Evolutionary conservation across 352 stramenopile genomes (phyloP), one percentile per base, ranked within the genome.

Genomic region (Ophiocytium majus): DNA sequence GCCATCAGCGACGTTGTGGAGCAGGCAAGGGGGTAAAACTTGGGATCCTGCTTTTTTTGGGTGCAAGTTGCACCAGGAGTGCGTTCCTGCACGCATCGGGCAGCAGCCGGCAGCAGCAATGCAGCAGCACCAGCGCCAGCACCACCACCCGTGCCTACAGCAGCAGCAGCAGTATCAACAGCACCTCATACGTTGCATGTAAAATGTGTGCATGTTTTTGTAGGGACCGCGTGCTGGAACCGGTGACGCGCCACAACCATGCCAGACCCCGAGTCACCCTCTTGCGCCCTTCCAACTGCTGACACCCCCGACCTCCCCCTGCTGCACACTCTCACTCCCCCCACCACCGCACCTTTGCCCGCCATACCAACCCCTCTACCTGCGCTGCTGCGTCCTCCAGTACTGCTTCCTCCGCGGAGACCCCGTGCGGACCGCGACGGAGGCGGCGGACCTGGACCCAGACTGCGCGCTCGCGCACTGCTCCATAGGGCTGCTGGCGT

Each of bases 381-480:
- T 34, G 31, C 49, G 35, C 10, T 9, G 31, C 23, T 19, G 17
- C 10, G 17, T 9, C 23, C 9, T 10, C 17, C 10, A 79, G 71
- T 79, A 79, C 71, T 79, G 71, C 71, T 79, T 19, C 10, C 71
- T 79, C 17, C 17, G 10, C 35, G 71, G 71, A 9, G 71, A 79
- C 49, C 71, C 71, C 35, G 71, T 79, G 10, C 35, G 31, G 31
- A 79, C 71, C 35, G 71, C 71, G 35, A 34, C 17, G 10, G 71
- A 79, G 31, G 71, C 71, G 35, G 49, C 49, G 17, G 31, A 34
- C 17, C 17, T 79, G 23, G 71, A 79, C 17, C 71, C 71, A 79
- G 71, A 79, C 31, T 79, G 71, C 49, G 71, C 71, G 17, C 23
- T 79, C 9, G 71, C 23, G 23, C 71, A 79, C 71, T 79, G 71